Conservation (phyloP, 2,329 filamentous ascomycete genomes). For the Ambrosiella cleistominuta region DNA sequence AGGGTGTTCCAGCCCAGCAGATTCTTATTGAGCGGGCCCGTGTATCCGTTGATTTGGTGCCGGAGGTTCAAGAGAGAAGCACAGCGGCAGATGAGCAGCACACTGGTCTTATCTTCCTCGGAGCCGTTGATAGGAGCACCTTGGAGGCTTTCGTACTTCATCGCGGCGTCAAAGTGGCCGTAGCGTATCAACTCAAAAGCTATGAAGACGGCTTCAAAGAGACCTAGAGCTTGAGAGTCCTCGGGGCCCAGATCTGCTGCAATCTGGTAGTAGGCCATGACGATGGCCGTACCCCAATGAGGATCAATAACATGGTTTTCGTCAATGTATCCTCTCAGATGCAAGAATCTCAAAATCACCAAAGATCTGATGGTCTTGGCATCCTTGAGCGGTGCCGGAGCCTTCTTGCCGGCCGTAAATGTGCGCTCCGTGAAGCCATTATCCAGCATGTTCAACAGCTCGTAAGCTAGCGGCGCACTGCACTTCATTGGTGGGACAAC, state of each 20-base stretch:
- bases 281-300: slow-evolving; percentile 64
- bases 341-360: slow-evolving; percentile 73
- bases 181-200: slow-evolving; percentile 74
- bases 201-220: slow-evolving; percentile 65
- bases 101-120: slow-evolving; percentile 60
- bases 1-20: slow-evolving; percentile 75
- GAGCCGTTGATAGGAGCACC: slow-evolving; percentile 37
- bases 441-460: slow-evolving; percentile 51
- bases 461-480: slow-evolving; percentile 35
- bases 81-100: slow-evolving; percentile 70
- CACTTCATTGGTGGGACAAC: neutral
- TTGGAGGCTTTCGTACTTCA: slow-evolving; percentile 35
- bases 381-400: slow-evolving; percentile 36
- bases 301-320: slow-evolving; percentile 57
- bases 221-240: slow-evolving; percentile 24
- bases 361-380: slow-evolving; percentile 53
- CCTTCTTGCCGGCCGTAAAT: slow-evolving; percentile 29
- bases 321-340: slow-evolving; percentile 73
- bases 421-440: slow-evolving; percentile 53
- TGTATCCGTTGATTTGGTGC: slow-evolving; percentile 78
- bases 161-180: slow-evolving; percentile 56
- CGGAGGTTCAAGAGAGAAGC: slow-evolving; percentile 67
- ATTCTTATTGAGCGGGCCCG: slow-evolving; percentile 80
- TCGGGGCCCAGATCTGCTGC: slow-evolving; percentile 32
- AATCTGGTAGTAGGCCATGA: slow-evolving; percentile 47